Base-by-base conservation (phyloP, 495 filamentous ascomycete genomes). In the Penicillium canariense region DNA sequence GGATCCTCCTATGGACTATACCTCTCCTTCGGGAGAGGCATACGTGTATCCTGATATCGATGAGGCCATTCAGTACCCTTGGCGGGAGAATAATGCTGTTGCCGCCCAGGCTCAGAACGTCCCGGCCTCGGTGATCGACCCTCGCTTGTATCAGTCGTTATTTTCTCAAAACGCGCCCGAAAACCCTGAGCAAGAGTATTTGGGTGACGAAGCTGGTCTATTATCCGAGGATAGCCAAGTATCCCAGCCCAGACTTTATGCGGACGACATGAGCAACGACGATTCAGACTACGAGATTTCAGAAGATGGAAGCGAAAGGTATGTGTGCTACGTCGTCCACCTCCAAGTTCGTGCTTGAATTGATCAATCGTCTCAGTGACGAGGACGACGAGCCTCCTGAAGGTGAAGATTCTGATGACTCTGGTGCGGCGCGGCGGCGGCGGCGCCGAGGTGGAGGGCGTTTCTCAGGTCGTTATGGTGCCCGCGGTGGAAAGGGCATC, bases 401-500 rank as follows among this genome's bases (percentile, higher is more conserved):
- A 55, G 74, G 70, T 18, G 62, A 67, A 45, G 54, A 62, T 42
- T 63, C 58, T 40, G 50, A 48, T 15, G 46, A 48, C 31, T 48
- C 47, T 38, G 59, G 55, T 35, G 56, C 61, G 31, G 63, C 69
- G 20, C 56, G 67, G 25, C 62, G 63, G 25, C 62, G 63, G 7
- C 71, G 67, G 7, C 68, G 76, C 20, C 60, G 67, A 50, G 61
- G 73, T 20, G 68, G 68, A 30, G 74, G 74, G 1, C 68, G 59
- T 8, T 76, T 77, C 31, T 73, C 71, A 17, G 69, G 73, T 30
- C 73, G 75, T 25, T 73, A 59, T 40, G 74, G 77, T 43, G 74
- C 74, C 9, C 67, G 76, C 32, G 77, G 80, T 48, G 66, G 69
- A 5, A 80, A 76, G 56, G 79, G 79, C 12, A 68, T 77, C 55